Percentiles rank a stretch among this genome's conserved stretches.
These are phyloP conservation scores for Phlebiopsis gigantea DNA, from an alignment of 768 basidiomycete genomes.

Conservation along the genomic window DNA sequence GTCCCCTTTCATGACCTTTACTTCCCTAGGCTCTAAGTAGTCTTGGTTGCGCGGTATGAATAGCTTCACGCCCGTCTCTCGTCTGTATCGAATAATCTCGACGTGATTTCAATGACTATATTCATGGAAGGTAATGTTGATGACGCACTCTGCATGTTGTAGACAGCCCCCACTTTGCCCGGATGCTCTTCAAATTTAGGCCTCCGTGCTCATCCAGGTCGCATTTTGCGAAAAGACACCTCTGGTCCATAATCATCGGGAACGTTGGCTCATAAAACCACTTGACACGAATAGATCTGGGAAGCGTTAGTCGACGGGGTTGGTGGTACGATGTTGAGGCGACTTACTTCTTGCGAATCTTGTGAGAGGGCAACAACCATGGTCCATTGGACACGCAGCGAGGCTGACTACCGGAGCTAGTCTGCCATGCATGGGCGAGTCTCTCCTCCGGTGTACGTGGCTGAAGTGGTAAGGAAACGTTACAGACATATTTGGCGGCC, in stretches of 20 bases:
- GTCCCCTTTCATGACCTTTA: conserved; percentile 1
- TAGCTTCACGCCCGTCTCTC: neutral
- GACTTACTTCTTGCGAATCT: no score
- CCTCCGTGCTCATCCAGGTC: neutral
- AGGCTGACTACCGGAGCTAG: neutral
- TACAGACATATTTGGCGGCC: neutral
- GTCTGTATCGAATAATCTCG: neutral
- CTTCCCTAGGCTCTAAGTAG: neutral
- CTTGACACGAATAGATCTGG: conserved; percentile 2
- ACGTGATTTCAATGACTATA: neutral
- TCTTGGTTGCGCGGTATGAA: neutral
- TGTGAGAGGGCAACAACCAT: neutral
- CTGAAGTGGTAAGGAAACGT: neutral
- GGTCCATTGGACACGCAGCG: neutral
- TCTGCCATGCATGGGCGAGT: neutral
- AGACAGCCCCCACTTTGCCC: conserved; percentile 1
- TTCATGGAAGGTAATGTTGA: neutral
- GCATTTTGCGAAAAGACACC: neutral
- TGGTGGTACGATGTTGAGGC: neutral
- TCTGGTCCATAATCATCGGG: conserved; percentile 1
- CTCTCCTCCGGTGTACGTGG: neutral
- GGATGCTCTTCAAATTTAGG: neutral
- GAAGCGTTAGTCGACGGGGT: neutral
- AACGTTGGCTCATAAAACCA: neutral
- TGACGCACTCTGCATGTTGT: neutral